These are phyloP conservation scores for Saccharata proteae DNA, from an alignment of 2,329 filamentous ascomycete species.

Conservation along the genomic window DNA sequence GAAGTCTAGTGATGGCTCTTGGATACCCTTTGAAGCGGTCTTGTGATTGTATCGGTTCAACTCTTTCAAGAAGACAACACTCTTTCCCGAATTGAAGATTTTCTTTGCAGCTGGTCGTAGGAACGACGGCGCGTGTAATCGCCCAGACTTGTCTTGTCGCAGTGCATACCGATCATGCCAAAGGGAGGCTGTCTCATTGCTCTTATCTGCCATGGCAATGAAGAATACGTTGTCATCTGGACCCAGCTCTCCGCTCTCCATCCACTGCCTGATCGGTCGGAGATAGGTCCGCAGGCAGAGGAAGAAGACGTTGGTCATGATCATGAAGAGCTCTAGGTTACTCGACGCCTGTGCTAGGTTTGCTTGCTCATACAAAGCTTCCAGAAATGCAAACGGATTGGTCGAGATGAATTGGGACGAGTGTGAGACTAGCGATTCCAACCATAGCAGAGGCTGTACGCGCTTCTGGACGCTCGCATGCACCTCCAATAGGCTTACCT, in stretches of 20 bases:
- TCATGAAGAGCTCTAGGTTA: constrained; percentile 47
- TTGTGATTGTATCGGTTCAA: constrained; percentile 25
- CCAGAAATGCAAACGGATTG: constrained; percentile 60
- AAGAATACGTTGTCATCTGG: constrained; percentile 63
- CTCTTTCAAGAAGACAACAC: constrained; percentile 68
- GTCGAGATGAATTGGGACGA: constrained; percentile 13
- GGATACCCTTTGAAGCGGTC: constrained; percentile 30
- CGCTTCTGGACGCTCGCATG: constrained; percentile 43
- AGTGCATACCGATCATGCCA: constrained; percentile 70
- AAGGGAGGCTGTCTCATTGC: constrained; percentile 49
- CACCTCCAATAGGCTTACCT: constrained; percentile 56
- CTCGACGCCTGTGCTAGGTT: constrained; percentile 59
- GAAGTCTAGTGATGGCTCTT: constrained; percentile 41
- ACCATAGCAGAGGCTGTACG: constrained; percentile 43
- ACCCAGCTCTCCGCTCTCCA: constrained; percentile 62
- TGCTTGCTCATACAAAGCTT: constrained; percentile 61
- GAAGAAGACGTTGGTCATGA: constrained; percentile 60
- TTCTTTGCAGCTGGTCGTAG: constrained; percentile 55
- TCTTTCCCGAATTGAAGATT: constrained; percentile 83
- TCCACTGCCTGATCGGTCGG: constrained; percentile 69
- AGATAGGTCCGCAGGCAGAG: constrained; percentile 74
- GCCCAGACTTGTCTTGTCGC: constrained; percentile 46
- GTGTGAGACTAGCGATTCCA: constrained; percentile 48
- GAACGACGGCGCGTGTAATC: constrained; percentile 60
- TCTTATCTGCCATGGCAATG: constrained; percentile 46